Percentiles rank a stretch among this genome's conserved stretches.
Evolutionary conservation across 2,329 filamentous ascomycete genomes (phyloP).

Genomic region (Fonsecaea pedrosoi): DNA sequence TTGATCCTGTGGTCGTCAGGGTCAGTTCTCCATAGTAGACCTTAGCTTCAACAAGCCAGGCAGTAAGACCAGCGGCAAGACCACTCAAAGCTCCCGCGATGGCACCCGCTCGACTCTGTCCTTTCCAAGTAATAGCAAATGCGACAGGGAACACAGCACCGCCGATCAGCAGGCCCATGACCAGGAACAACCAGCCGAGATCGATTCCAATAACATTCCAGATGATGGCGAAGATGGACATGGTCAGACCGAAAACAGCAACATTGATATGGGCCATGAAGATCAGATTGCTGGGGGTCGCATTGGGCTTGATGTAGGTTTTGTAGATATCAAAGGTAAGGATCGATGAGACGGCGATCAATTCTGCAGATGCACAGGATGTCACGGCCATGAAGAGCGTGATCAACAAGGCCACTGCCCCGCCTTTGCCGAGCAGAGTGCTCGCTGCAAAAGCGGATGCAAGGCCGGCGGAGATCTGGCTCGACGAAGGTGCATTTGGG

Average conservation of each 20-base stretch:
- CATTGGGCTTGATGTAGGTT: slow-evolving; percentile 79
- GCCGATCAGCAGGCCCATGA: slow-evolving; percentile 86
- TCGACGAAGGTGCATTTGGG: slow-evolving; percentile 37
- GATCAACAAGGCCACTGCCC: slow-evolving; percentile 41
- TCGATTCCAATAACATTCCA: slow-evolving; percentile 34
- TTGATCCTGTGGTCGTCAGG: slow-evolving; percentile 78
- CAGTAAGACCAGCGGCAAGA: slow-evolving; percentile 70
- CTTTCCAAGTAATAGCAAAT: slow-evolving; percentile 78
- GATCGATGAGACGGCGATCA: slow-evolving; percentile 87
- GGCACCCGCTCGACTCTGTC: slow-evolving; percentile 69
- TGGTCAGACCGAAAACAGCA: slow-evolving; percentile 62
- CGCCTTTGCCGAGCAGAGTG: slow-evolving; percentile 40
- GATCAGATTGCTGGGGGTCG: slow-evolving; percentile 76
- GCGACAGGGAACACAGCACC: slow-evolving; percentile 82
- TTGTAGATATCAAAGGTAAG: slow-evolving; percentile 88
- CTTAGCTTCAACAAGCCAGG: slow-evolving; percentile 78
- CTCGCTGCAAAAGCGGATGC: slow-evolving; percentile 40
- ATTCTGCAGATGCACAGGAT: slow-evolving; percentile 77
- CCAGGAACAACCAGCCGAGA: slow-evolving; percentile 49
- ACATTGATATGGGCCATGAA: slow-evolving; percentile 78
- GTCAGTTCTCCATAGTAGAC: slow-evolving; percentile 71
- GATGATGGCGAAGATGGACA: slow-evolving; percentile 35
- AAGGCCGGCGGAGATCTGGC: slow-evolving; percentile 40
- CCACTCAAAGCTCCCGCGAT: slow-evolving; percentile 62
- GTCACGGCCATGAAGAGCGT: slow-evolving; percentile 64